A percentile compares a stretch with the other conserved stretches of the same genome.
Evolutionary conservation across 2,329 filamentous ascomycete genomes (phyloP).

Genomic region (Monosporascus cannonballus): DNA sequence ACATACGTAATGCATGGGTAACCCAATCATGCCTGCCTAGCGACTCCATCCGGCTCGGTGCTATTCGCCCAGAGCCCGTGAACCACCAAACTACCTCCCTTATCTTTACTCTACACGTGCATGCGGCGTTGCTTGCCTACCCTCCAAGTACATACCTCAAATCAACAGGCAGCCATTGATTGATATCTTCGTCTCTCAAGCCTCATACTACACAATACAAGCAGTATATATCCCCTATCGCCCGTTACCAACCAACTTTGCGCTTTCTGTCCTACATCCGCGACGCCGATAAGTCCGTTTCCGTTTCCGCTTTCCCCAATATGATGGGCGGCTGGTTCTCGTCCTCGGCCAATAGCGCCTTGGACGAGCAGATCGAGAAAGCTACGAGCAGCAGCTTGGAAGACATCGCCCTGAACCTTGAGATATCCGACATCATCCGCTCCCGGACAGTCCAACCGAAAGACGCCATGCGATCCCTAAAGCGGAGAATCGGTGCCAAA

Average conservation of each 20-base stretch:
- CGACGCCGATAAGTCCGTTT: not conserved
- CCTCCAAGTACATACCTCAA: not conserved
- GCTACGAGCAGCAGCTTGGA: conserved; percentile 95
- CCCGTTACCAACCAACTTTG: not conserved
- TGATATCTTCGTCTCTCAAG: too few relatives aligned
- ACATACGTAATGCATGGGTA: too few relatives aligned
- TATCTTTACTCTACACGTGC: not conserved
- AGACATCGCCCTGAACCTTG: conserved; percentile 94
- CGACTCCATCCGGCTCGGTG: too few relatives aligned
- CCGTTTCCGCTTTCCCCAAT: conserved; percentile 8
- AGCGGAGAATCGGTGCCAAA: conserved; percentile 90
- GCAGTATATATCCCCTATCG: not conserved
- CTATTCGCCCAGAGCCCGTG: too few relatives aligned
- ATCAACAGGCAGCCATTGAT: not conserved
- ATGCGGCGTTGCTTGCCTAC: not conserved
- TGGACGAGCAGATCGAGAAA: conserved; percentile 96
- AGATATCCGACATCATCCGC: conserved; percentile 95
- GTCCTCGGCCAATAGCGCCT: conserved; percentile 77
- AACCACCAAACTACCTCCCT: too few relatives aligned
- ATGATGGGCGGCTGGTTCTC: conserved; percentile 94
- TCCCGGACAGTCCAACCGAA: conserved; percentile 97
- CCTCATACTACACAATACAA: not conserved
- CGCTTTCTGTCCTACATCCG: too few relatives aligned
- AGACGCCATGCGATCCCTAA: conserved; percentile 95
- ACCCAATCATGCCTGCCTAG: too few relatives aligned